Conservation (phyloP, 83 land plant species). For the Thuja plicata region DNA sequence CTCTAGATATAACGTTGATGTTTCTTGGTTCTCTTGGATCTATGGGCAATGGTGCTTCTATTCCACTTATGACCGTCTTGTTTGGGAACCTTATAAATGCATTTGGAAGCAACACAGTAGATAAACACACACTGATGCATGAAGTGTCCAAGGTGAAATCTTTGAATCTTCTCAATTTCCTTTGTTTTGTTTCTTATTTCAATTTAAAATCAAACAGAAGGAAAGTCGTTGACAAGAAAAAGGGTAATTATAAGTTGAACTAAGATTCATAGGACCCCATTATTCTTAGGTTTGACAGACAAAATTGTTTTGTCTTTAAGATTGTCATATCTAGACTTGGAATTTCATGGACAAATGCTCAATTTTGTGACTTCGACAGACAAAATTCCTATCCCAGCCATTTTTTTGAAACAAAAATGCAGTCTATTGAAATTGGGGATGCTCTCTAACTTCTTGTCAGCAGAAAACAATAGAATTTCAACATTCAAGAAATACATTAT, state of each 20-base stretch:
- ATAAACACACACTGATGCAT: slow-evolving; percentile 15
- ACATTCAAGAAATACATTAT: slow-evolving; percentile 41
- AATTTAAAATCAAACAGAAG: not conserved
- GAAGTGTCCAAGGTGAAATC: slow-evolving; percentile 48
- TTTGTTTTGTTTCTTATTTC: not conserved
- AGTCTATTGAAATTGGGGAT: not conserved
- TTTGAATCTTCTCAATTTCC: not conserved
- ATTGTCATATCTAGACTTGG: not conserved
- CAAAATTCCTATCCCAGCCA: not conserved
- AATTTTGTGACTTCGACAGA: not conserved
- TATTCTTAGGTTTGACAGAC: not conserved
- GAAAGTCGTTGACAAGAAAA: not conserved
- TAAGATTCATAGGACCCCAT: not conserved
- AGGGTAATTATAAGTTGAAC: not conserved
- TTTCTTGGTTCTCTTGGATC: slow-evolving; percentile 52
- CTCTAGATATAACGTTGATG: slow-evolving; percentile 49
- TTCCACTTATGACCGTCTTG: slow-evolving; percentile 63
- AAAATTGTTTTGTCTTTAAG: not conserved
- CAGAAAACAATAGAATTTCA: slow-evolving; percentile 1
- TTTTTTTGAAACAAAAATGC: not conserved
- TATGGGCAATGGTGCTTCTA: slow-evolving; percentile 44
- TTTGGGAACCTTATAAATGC: slow-evolving; percentile 53
- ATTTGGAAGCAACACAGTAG: slow-evolving; percentile 35
- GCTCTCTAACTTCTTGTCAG: not conserved
- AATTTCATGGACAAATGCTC: not conserved